These are phyloP conservation scores for Plectranthus barbatus DNA, from an alignment of 257 asterid genomes.

Conservation along the genomic window DNA sequence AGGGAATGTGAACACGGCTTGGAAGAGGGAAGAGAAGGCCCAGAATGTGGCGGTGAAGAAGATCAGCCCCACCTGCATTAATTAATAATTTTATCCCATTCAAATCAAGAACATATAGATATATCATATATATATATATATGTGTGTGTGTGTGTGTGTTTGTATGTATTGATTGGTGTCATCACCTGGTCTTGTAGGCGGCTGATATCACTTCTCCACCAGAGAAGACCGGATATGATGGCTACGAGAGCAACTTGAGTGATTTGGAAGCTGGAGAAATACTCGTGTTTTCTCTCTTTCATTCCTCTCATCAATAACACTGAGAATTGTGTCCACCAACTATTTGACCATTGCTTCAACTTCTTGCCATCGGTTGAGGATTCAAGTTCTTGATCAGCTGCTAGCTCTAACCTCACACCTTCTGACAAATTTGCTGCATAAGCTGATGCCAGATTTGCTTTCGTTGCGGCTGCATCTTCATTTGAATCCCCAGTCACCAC, in stretches of 20 bases:
- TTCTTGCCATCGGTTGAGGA: slow-evolving; percentile 15
- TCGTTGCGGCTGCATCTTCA: slow-evolving; percentile 32
- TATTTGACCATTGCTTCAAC: slow-evolving; percentile 39
- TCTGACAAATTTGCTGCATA: slow-evolving; percentile 26
- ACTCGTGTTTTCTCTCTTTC: slow-evolving; percentile 53
- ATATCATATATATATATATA: no score
- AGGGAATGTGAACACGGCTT: slow-evolving; percentile 73
- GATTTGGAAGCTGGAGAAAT: slow-evolving; percentile 44
- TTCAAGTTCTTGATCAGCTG: not conserved
- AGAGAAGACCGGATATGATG: slow-evolving; percentile 16
- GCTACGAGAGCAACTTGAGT: slow-evolving; percentile 39
- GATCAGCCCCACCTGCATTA: slow-evolving; percentile 49
- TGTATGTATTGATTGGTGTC: no score
- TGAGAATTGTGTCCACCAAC: slow-evolving; percentile 59
- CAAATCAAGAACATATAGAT: no score
- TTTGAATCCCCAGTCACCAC: slow-evolving; percentile 21
- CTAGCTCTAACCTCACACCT: slow-evolving; percentile 28
- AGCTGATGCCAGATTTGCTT: slow-evolving; percentile 29
- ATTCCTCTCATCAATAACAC: slow-evolving; percentile 54
- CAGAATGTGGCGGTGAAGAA: slow-evolving; percentile 55
- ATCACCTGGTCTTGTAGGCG: slow-evolving; percentile 5
- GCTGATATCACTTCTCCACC: not conserved
- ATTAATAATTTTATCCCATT: no score
- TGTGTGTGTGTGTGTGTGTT: no score
- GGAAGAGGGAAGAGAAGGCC: slow-evolving; percentile 65